Base-by-base conservation (phyloP, 495 filamentous ascomycete species). In the Mycothermus thermophilus region DNA sequence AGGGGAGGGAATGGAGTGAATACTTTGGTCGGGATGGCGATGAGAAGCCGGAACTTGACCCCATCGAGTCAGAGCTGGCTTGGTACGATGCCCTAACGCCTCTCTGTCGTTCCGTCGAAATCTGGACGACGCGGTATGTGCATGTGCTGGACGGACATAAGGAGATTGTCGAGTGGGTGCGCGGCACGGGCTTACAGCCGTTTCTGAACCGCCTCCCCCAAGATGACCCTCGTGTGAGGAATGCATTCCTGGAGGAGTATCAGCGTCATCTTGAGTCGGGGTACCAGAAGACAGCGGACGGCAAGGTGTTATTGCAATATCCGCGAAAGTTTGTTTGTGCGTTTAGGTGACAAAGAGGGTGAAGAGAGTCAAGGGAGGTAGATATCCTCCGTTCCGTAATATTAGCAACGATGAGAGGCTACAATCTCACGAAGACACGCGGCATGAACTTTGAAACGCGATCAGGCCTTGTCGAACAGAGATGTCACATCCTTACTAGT, bases 131-230 rank as follows among this genome's bases (percentile, higher is more conserved):
- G 15, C 42, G 53, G 21, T 75, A 75, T 38, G 55, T 63, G 17
- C 69, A 75, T 40, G 46, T 63, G 5, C 50, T 75, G 20, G 55
- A 50, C 5, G 55, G 44, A 8, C 65, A 64, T 25, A 38, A 46
- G 25, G 64, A 54, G 15, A 61, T 75, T 30, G 61, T 74, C 13
- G 67, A 71, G 44, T 75, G 71, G 71, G 67, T 73, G 1, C 64
- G 64, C 46, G 64, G 66, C 5, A 72, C 66, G 4, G 71, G 69
- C 8, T 42, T 75, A 39, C 45, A 54, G 41, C 70, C 70, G 3
- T 74, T 59, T 39, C 15, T 74, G 34, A 32, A 44, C 8, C 15
- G 12, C 14, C 13, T 43, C 27, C 31, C 36, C 0, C 12, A 2
- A 1, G 32, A 38, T 17, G 28, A 29, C 11, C 3, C n/a, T 11